Base-by-base conservation (phyloP, 495 filamentous ascomycete species). In the Penicillium angulare region DNA sequence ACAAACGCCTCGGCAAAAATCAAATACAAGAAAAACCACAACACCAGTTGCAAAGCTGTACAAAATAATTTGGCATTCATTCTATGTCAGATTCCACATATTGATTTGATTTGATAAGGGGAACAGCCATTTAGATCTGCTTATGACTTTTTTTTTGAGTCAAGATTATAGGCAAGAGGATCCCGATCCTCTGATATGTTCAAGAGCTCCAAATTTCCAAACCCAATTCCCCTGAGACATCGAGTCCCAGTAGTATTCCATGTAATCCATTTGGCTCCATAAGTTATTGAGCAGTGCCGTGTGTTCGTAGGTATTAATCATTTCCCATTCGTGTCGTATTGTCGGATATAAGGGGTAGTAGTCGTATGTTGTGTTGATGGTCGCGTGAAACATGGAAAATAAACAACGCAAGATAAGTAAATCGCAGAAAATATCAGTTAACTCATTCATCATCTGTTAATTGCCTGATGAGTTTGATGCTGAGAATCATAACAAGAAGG, bases 401-500 rank as follows among this genome's bases (percentile, higher is more conserved):
- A 61, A 50, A 45, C 24, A 54, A 56, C 61, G 33, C 33, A 39
- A 55, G 57, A 52, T 10, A 18, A 16, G n/a, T n/a, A 34, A 59
- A 29, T 17, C 16, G 33, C 29, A 36, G 29, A 17, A 9, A 36
- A 31, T 12, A 33, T 47, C 42, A 47, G 9, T n/a, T 10, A 17
- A 31, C 38, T 59, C 50, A 67, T 17, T 71, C 70, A 3, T 79
- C 76, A 50, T 81, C 78, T 9, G 78, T 79, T 65, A 81, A 63
- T 46, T 74, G 63, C 22, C 79, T 67, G 60, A 93, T 68, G 23
- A 95, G 73, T 26, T 81, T 78, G 57, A 96, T 90, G 71, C 90
- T 95, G 64, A 96, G 72, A 53, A 95, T 95, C 92, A 97, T 97
- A 55, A 97, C 86, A 31, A 97, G 75, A 66, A 97, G 67, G 20